Conservation (phyloP, 2,329 filamentous ascomycete species). For the Ascochyta viciae-villosae region DNA sequence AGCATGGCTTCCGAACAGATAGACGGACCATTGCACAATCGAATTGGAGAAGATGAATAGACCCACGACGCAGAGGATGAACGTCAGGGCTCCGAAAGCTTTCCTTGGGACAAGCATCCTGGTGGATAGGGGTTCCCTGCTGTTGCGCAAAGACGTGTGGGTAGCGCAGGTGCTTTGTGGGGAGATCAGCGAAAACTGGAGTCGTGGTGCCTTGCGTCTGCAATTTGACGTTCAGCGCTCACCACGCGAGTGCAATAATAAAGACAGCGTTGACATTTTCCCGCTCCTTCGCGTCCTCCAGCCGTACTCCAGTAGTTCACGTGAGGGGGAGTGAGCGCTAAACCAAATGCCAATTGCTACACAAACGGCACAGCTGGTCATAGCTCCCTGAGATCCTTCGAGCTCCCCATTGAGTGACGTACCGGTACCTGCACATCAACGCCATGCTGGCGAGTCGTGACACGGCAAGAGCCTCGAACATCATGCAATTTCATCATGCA, state of each 20-base stretch:
- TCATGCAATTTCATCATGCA: constrained; percentile 28
- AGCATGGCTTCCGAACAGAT: constrained; percentile 26
- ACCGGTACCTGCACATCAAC: constrained; percentile 18
- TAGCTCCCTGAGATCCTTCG: constrained; percentile 8
- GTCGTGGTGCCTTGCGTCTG: constrained; percentile 9
- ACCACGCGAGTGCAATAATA: constrained; percentile 2
- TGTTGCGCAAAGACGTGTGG: constrained; percentile 9
- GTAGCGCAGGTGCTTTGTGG: constrained; percentile 10
- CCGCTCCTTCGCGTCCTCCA: constrained; percentile 1
- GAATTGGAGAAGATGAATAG: constrained; percentile 31
- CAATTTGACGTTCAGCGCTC: constrained; percentile 5
- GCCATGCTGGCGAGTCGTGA: constrained; percentile 3
- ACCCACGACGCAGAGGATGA: constrained; percentile 16
- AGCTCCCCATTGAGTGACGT: constrained; percentile 23
- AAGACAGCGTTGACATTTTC: constrained; percentile 9
- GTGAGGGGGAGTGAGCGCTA: constrained; percentile 16
- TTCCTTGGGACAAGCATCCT: constrained; percentile 35
- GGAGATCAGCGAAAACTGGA: constrained; percentile 12
- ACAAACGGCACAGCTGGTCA: constrained; percentile 8
- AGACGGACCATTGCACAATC: constrained; percentile 24
- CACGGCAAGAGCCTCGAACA: constrained; percentile 8
- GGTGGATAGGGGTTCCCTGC: constrained; percentile 13
- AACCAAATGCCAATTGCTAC: background rate
- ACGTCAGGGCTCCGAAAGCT: constrained; percentile 24
- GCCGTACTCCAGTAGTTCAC: constrained; percentile 15